Evolutionary conservation across 2,329 filamentous ascomycete species (phyloP).

Genomic region (Aspergillus chevalieri): DNA sequence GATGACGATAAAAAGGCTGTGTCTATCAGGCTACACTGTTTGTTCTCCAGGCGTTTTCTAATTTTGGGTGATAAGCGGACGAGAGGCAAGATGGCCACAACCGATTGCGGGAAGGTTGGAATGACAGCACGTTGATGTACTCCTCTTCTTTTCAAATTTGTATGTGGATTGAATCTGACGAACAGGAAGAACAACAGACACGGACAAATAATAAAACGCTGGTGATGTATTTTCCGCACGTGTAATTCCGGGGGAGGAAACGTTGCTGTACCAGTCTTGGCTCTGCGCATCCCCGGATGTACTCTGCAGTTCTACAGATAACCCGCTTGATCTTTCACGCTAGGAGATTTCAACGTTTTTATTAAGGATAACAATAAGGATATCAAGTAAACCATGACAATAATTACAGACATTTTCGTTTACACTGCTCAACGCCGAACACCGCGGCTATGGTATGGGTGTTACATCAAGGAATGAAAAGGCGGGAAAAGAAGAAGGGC

Average conservation of each 20-base stretch:
- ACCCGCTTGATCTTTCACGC: too few species aligned
- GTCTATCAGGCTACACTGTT: slow-evolving; percentile 26
- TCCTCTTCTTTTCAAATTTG: too few species aligned
- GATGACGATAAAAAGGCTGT: slow-evolving; percentile 11
- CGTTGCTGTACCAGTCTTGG: background rate
- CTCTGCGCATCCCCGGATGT: too few species aligned
- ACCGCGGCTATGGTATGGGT: slow-evolving; percentile 12
- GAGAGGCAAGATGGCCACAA: background rate
- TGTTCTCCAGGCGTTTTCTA: slow-evolving; percentile 6
- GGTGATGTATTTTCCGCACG: background rate
- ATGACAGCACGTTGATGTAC: too few species aligned
- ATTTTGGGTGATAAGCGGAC: slow-evolving; percentile 3
- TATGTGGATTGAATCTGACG: background rate
- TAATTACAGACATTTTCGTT: too few species aligned
- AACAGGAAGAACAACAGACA: background rate
- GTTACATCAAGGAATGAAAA: too few species aligned
- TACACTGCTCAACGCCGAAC: slow-evolving; percentile 12
- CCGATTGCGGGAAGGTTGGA: background rate
- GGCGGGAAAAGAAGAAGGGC: too few species aligned
- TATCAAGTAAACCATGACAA: too few species aligned
- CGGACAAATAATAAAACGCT: too few species aligned
- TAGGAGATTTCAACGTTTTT: too few species aligned
- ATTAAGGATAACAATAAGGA: too few species aligned
- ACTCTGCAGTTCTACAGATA: too few species aligned
- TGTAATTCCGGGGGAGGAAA: background rate